A percentile compares a stretch with the other conserved stretches of the same genome.
Conservation (phyloP, 176 grass and related monocot genomes). For the Oryza officinalis region DNA sequence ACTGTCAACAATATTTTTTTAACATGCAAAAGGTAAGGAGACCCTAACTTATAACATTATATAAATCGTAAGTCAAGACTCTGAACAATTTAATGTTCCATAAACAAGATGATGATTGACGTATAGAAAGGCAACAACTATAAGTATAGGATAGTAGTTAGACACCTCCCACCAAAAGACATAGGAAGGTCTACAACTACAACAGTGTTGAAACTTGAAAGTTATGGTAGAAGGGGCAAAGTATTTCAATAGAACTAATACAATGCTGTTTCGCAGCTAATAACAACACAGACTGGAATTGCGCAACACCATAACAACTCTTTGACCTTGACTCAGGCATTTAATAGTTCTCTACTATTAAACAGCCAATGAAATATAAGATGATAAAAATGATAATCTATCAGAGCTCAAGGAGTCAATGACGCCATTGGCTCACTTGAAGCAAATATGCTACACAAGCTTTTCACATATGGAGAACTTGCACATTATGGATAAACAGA, state of each 20-base stretch:
- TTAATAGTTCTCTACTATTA: background rate
- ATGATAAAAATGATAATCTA: conserved; percentile 15
- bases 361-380: background rate
- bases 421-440: conserved; percentile 22
- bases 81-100: background rate
- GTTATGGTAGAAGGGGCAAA: background rate
- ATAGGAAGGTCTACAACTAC: background rate
- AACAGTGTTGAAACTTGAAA: background rate
- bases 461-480: background rate
- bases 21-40: too few species aligned
- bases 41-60: too few species aligned
- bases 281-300: background rate
- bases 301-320: background rate
- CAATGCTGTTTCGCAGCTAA: background rate
- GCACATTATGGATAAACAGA: background rate
- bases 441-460: background rate
- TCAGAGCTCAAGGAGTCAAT: background rate
- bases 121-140: conserved; percentile 8
- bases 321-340: conserved; percentile 15
- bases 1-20: background rate
- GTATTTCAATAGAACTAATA: conserved; percentile 13
- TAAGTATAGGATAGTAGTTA: conserved; percentile 1
- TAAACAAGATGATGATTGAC: conserved; percentile 28
- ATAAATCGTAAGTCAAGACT: too few species aligned
- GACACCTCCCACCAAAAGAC: conserved; percentile 3